Conservation (phyloP, 148 eudicot genomes). For the Limonium bicolor region DNA sequence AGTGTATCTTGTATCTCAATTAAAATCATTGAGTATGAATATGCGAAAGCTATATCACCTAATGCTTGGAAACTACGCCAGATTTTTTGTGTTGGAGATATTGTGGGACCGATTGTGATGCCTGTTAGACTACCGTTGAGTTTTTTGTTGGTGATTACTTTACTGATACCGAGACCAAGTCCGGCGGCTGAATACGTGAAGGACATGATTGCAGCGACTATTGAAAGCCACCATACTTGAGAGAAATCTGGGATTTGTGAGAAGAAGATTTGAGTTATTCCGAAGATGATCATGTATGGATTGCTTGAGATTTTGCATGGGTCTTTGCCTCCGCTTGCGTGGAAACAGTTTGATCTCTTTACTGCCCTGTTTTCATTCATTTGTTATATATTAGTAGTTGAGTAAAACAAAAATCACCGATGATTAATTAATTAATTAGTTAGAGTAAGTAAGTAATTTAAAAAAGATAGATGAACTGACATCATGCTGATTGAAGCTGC, state of each 20-base stretch:
- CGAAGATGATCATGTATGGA: constrained; percentile 69
- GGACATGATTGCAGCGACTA: constrained; percentile 76
- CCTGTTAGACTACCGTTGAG: constrained; percentile 34
- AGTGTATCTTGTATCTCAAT: constrained; percentile 45
- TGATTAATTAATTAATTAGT: too few species aligned
- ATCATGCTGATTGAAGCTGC: constrained; percentile 65
- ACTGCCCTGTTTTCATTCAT: constrained; percentile 48
- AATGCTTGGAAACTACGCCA: constrained; percentile 40
- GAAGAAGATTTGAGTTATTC: constrained; percentile 37
- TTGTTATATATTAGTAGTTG: too few species aligned
- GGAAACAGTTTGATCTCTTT: constrained; percentile 60
- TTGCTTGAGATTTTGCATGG: constrained; percentile 42
- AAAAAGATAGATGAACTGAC: constrained; percentile 15
- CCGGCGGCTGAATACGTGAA: constrained; percentile 73
- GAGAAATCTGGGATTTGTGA: constrained; percentile 75
- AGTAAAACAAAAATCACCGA: not conserved
- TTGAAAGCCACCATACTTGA: constrained; percentile 75
- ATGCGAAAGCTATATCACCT: constrained; percentile 42
- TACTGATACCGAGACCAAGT: constrained; percentile 60
- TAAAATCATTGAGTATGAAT: constrained; percentile 30
- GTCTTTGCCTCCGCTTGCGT: constrained; percentile 22
- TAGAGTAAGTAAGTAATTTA: not conserved
- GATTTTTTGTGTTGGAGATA: constrained; percentile 19
- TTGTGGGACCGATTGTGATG: constrained; percentile 24
- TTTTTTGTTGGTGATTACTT: constrained; percentile 24